Conservation (phyloP, 106 monocot species). For the Dioscorea dumetorum region DNA sequence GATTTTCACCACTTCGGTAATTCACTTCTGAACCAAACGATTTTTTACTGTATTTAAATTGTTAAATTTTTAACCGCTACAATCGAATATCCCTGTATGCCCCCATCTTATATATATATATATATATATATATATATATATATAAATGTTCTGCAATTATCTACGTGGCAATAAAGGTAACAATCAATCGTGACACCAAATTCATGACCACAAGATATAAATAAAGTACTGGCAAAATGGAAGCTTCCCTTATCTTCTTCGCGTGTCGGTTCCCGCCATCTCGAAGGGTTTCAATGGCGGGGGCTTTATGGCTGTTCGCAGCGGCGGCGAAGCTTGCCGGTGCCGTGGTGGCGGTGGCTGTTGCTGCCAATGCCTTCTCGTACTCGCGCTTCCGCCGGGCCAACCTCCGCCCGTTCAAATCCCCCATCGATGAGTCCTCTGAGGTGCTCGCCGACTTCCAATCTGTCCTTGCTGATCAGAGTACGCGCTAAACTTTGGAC, state of each 20-base stretch:
- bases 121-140: no score
- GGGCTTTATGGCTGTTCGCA: conserved; percentile 28
- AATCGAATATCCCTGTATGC: no score
- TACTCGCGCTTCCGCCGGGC: conserved; percentile 63
- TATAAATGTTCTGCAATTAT: no score
- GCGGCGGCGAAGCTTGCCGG: conserved; percentile 80
- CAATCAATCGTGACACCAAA: no score
- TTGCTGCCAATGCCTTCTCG: conserved; percentile 76
- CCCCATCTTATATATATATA: no score
- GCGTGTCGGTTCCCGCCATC: background rate
- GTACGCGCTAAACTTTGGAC: background rate
- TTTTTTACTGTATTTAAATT: no score
- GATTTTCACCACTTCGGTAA: no score
- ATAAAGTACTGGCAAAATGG: no score
- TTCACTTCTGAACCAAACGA: no score
- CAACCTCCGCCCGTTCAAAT: conserved; percentile 57
- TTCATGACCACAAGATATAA: no score
- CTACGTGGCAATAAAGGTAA: no score
- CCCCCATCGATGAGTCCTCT: conserved; percentile 74
- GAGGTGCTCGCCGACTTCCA: conserved; percentile 63
- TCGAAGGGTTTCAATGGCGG: background rate
- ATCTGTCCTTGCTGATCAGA: conserved; percentile 15
- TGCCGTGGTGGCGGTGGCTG: conserved; percentile 28
- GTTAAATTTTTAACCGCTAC: no score
- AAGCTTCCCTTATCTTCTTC: conserved; percentile 4